Evolutionary conservation across 2,329 filamentous ascomycete species (phyloP).

Genomic region (Beauveria bassiana): DNA sequence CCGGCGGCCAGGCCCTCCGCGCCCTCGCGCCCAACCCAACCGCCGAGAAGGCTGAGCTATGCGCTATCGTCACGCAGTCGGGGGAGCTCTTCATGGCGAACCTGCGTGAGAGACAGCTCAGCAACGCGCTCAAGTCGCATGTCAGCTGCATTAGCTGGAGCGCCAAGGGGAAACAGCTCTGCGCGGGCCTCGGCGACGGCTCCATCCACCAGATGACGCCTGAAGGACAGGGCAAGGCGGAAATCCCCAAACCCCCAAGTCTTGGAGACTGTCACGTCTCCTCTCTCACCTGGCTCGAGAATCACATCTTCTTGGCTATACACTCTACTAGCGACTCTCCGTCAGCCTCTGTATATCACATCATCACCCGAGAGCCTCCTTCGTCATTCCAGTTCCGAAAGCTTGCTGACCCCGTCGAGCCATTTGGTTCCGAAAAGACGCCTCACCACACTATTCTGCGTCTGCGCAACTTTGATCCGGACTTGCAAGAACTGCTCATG

Average conservation of each 20-base stretch:
- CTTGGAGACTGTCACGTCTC: constrained; percentile 66
- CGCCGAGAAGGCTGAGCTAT: constrained; percentile 61
- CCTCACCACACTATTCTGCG: constrained; percentile 74
- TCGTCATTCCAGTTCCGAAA: constrained; percentile 64
- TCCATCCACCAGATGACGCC: constrained; percentile 76
- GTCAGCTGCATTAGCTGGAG: constrained; percentile 90
- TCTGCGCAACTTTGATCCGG: constrained; percentile 71
- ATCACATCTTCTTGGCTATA: constrained; percentile 72
- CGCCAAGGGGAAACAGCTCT: constrained; percentile 82
- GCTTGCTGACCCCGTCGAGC: constrained; percentile 64
- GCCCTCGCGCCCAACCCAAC: constrained; percentile 75
- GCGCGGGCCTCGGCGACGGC: constrained; percentile 78
- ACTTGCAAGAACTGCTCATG: constrained; percentile 73
- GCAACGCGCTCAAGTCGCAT: constrained; percentile 57
- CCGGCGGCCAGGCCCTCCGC: constrained; percentile 66
- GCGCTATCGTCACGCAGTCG: constrained; percentile 71
- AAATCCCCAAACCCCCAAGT: constrained; percentile 69
- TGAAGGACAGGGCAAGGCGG: constrained; percentile 66
- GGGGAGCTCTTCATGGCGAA: constrained; percentile 82
- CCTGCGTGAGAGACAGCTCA: constrained; percentile 59
- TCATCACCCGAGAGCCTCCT: constrained; percentile 60
- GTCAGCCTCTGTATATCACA: constrained; percentile 65
- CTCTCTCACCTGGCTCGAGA: constrained; percentile 81
- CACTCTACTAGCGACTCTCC: constrained; percentile 57
- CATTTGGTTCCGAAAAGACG: constrained; percentile 57